Percentiles rank a stretch among this genome's conserved stretches.
Conservation (phyloP, 1,284 basidiomycete genomes). For the Ganoderma lucidum region DNA sequence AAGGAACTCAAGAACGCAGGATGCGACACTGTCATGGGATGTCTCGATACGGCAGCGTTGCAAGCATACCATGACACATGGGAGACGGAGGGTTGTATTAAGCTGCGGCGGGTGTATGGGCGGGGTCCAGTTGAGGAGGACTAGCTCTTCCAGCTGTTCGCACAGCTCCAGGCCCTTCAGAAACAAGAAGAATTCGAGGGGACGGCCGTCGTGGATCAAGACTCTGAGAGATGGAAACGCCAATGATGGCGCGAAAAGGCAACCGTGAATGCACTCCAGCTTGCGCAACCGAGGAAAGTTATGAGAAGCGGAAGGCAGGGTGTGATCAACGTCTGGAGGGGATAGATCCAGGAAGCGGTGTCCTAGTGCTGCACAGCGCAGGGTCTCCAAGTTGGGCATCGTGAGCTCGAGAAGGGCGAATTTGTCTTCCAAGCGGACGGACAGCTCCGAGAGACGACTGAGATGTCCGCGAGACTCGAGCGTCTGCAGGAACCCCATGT, state of each 20-base stretch:
- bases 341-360: background rate
- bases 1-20: background rate
- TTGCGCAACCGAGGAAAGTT: conserved; percentile 6
- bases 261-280: background rate
- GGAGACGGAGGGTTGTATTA: background rate
- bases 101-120: background rate
- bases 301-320: background rate
- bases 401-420: background rate
- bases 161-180: conserved; percentile 4
- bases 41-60: background rate
- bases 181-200: background rate
- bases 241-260: background rate
- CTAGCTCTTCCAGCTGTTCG: background rate
- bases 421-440: background rate
- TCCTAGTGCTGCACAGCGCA: background rate
- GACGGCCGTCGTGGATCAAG: background rate
- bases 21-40: background rate
- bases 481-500: background rate
- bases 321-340: background rate
- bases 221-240: background rate
- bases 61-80: background rate
- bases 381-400: background rate
- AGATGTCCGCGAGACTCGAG: background rate
- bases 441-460: conserved; percentile 5
- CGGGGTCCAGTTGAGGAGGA: background rate